phyloP scores from a whole-genome alignment of 495 filamentous ascomycete genomes.

The Penicillium taxi region DNA sequence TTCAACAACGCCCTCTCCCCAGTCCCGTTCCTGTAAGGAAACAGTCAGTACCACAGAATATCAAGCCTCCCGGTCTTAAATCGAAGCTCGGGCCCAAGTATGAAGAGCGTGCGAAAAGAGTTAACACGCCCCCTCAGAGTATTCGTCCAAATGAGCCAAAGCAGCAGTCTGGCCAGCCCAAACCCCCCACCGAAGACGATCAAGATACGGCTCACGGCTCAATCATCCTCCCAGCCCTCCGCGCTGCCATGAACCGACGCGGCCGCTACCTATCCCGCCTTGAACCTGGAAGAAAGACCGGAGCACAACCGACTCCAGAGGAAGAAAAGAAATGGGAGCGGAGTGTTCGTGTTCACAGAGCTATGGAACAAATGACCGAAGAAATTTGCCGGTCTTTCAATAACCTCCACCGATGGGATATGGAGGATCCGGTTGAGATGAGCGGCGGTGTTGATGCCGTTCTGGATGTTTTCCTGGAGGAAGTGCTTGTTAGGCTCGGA shows the following conservation, averaged over 20 bases:
- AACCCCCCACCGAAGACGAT: constrained; percentile 8
- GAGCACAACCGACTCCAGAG: constrained; percentile 9
- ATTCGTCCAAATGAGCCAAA: constrained; percentile 5
- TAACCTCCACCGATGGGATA: constrained; percentile 82
- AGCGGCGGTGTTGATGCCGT: constrained; percentile 78
- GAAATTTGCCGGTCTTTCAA: constrained; percentile 70
- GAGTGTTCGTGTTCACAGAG: constrained; percentile 69
- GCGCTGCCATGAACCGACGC: constrained; percentile 77
- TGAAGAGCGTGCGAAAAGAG: constrained; percentile 6
- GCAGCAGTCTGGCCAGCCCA: background rate
- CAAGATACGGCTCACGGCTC: constrained; percentile 24
- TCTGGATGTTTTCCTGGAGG: constrained; percentile 86
- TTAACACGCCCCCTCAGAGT: constrained; percentile 6
- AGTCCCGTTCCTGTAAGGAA: constrained; percentile 6
- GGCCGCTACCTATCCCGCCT: constrained; percentile 27
- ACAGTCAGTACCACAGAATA: constrained; percentile 2
- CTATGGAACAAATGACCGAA: constrained; percentile 66
- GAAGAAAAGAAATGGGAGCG: constrained; percentile 35
- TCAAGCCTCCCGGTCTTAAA: constrained; percentile 14
- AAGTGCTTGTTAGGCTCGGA: too few species aligned
- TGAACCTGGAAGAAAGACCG: constrained; percentile 12
- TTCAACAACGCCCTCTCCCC: constrained; percentile 11
- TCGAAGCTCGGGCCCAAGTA: constrained; percentile 18
- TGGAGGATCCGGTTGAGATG: constrained; percentile 79
- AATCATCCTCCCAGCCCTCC: constrained; percentile 84